phyloP scores from a whole-genome alignment of 202 grass and related monocot species.

The Saccharum hybrid region DNA sequence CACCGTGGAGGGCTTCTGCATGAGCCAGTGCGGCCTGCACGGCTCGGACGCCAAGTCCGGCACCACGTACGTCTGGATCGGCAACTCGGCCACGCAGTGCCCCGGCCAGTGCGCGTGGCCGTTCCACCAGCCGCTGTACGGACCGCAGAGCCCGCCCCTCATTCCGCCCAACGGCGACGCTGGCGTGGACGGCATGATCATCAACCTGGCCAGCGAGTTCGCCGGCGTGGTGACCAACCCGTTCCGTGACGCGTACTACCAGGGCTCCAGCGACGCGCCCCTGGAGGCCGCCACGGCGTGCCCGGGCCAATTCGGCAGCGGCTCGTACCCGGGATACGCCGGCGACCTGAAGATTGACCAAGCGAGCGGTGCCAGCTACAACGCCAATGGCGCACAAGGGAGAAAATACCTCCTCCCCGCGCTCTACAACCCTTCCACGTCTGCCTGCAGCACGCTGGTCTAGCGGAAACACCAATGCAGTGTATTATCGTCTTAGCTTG shows the following conservation, averaged over 20 bases:
- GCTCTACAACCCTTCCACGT: conserved; percentile 58
- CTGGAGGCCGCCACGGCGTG: conserved; percentile 81
- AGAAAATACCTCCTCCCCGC: conserved; percentile 86
- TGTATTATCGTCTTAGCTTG: neutral
- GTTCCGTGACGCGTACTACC: conserved; percentile 76
- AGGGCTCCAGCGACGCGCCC: conserved; percentile 66
- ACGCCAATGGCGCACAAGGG: conserved; percentile 56
- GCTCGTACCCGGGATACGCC: conserved; percentile 67
- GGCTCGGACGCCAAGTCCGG: conserved; percentile 51
- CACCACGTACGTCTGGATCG: conserved; percentile 66
- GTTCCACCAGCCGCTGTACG: conserved; percentile 72
- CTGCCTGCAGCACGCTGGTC: conserved; percentile 56
- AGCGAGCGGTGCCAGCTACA: conserved; percentile 68
- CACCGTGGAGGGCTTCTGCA: conserved; percentile 71
- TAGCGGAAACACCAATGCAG: conserved; percentile 1
- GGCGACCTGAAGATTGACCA: conserved; percentile 54
- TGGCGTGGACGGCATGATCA: conserved; percentile 74
- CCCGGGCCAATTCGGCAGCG: conserved; percentile 52
- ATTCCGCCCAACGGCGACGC: conserved; percentile 70
- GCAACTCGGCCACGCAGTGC: conserved; percentile 80
- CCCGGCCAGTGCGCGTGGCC: conserved; percentile 92
- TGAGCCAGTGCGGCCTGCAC: conserved; percentile 68
- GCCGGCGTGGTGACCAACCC: conserved; percentile 75
- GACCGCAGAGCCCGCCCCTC: conserved; percentile 63
- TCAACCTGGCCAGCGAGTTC: conserved; percentile 67